Base-by-base conservation (phyloP, 805 yeast genomes). In the Pichia pseudocactophila region DNA sequence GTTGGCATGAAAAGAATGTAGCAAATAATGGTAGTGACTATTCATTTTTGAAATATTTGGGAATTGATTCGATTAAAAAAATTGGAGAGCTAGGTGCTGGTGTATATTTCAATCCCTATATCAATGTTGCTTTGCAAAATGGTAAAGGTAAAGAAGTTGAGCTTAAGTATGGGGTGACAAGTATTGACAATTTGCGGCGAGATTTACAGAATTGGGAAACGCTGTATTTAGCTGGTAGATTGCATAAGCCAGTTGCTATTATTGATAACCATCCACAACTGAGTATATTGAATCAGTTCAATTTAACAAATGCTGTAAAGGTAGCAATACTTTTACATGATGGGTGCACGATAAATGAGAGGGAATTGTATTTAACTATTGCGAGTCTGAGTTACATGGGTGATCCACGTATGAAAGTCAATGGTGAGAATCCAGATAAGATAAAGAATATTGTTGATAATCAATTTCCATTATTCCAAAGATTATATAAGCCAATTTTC, bases 391-490 rank as follows among this genome's bases (percentile, higher is more conserved):
- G 96, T 17, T 92, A 92, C 57, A 64, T 78, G 59, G 98, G 98
- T 16, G 98, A 92, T 59, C 81, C 88, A 25, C 74, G 98, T 51
- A 80, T 87, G 74, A 67, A 71, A 34, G 66, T 89, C 25, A 85
- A 86, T 9, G 97, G 96, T 2, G 98, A 92, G 60, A 85, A 92
- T 58, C 96, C 97, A 5, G 71, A 80, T 52, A 92, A 92, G 61
- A 84, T 89, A 33, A 66, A 69, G 38, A 92, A 92, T 58, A 92
- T 92, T 47, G 97, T 92, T 3, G 59, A 63, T 10, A 82, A 82
- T 58, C 96, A 92, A 61, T 72, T 75, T 48, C 62, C 65, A 16
- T 71, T 76, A 48, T 92, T 92, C 64, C 73, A 80, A 45, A 62
- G 64, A 43, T 74, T 92, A 54, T 92, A 92, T 56, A 64, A 68